A percentile compares a stretch with the other conserved stretches of the same genome.
Conservation (phyloP, 306 rosid species). For the Dryas alaskensis region DNA sequence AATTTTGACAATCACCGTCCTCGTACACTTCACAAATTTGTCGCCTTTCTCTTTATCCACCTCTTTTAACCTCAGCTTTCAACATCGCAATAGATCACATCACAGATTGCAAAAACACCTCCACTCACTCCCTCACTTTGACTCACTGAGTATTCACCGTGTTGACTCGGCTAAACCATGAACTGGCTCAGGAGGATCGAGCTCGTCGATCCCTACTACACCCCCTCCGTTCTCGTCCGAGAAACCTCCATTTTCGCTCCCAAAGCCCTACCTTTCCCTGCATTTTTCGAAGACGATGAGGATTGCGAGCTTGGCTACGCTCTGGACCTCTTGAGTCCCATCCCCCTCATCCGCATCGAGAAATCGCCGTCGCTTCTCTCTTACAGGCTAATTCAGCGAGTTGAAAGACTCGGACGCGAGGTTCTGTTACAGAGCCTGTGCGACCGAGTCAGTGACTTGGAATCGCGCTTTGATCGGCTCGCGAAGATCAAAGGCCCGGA, state of each 20-base stretch:
- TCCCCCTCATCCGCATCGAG: slow-evolving; percentile 35
- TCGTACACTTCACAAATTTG: slow-evolving; percentile 34
- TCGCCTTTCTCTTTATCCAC: slow-evolving; percentile 26
- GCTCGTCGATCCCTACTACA: slow-evolving; percentile 40
- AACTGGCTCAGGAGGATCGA: slow-evolving; percentile 55
- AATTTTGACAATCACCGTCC: not conserved
- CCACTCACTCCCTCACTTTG: slow-evolving; percentile 3
- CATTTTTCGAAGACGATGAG: slow-evolving; percentile 37
- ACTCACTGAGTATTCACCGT: slow-evolving; percentile 29
- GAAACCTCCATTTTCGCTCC: slow-evolving; percentile 47
- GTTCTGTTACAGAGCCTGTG: slow-evolving; percentile 41
- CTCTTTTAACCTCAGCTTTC: slow-evolving; percentile 17
- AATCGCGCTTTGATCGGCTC: slow-evolving; percentile 66
- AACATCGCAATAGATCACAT: slow-evolving; percentile 3
- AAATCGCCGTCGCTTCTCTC: slow-evolving; percentile 36
- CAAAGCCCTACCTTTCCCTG: slow-evolving; percentile 42
- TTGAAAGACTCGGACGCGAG: slow-evolving; percentile 44
- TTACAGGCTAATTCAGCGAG: slow-evolving; percentile 42
- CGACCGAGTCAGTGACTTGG: slow-evolving; percentile 66
- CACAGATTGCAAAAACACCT: not conserved
- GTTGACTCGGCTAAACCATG: slow-evolving; percentile 47
- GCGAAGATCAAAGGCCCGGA: slow-evolving; percentile 15
- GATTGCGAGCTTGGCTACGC: slow-evolving; percentile 36
- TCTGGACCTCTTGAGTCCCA: slow-evolving; percentile 24
- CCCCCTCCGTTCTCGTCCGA: slow-evolving; percentile 31